A percentile compares a stretch with the other conserved stretches of the same genome.
These are phyloP conservation scores for Leccinellum rugosiceps DNA, from an alignment of 768 basidiomycete species.

Conservation along the genomic window DNA sequence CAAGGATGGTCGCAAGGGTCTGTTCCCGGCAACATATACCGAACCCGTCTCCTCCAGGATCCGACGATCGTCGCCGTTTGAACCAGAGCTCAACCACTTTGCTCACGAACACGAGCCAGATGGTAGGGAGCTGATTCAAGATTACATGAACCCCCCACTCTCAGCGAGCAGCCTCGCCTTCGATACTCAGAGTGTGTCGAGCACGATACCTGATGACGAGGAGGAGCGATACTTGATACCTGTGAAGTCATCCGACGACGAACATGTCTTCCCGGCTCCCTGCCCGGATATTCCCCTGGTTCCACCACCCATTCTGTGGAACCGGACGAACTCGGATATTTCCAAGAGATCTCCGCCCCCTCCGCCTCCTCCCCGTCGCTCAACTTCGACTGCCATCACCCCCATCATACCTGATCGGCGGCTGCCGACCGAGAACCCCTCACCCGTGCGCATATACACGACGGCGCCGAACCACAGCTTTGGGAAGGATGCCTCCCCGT, in stretches of 20 bases:
- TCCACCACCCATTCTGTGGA: conserved; percentile 21
- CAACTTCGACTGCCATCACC: conserved; percentile 27
- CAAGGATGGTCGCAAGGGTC: conserved; percentile 57
- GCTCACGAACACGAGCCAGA: conserved; percentile 20
- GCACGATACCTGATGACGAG: conserved; percentile 42
- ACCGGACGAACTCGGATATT: conserved; percentile 22
- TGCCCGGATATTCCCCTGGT: conserved; percentile 9
- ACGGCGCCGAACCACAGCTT: conserved; percentile 30
- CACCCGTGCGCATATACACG: conserved; percentile 21
- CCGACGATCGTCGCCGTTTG: conserved; percentile 30
- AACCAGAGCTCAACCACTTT: conserved; percentile 24
- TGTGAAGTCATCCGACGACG: conserved; percentile 24
- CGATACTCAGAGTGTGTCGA: conserved; percentile 41
- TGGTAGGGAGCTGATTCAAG: conserved; percentile 19
- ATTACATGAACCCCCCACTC: conserved; percentile 22
- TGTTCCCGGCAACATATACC: conserved; percentile 81
- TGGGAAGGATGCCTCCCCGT: conserved; percentile 54
- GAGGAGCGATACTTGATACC: conserved; percentile 38
- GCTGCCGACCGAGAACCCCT: conserved; percentile 12
- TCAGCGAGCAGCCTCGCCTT: conserved; percentile 23
- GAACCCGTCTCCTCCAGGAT: conserved; percentile 36
- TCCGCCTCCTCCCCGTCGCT: conserved; percentile 63
- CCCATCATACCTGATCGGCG: conserved; percentile 50
- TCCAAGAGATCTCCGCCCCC: conserved; percentile 52
- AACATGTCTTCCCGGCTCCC: conserved; percentile 22